phyloP scores from a whole-genome alignment of 1,284 basidiomycete species.

The Austroboletus novae-zelandiae region DNA sequence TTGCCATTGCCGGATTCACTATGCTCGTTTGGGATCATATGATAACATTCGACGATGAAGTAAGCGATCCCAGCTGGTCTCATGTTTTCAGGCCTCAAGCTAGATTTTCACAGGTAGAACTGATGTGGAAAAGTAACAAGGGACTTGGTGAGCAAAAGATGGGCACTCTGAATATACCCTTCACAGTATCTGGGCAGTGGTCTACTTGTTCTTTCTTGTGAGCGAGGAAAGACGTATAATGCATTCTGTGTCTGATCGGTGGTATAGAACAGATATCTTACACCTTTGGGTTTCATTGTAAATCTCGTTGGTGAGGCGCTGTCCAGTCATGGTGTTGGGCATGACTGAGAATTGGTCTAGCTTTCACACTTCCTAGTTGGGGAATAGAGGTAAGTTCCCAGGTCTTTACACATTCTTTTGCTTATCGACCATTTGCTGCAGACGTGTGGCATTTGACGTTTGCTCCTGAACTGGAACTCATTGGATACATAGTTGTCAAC shows the following conservation, averaged over 20 bases:
- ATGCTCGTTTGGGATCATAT: conserved; percentile 48
- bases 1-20: conserved; percentile 40
- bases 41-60: conserved; percentile 43
- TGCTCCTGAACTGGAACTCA: conserved; percentile 1
- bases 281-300: conserved; percentile 43
- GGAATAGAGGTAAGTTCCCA: conserved; percentile 31
- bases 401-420: background rate
- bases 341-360: conserved; percentile 21
- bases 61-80: conserved; percentile 14
- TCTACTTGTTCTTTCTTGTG: conserved; percentile 40
- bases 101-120: conserved; percentile 31
- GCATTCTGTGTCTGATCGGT: background rate
- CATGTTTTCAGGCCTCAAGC: background rate
- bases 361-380: conserved; percentile 37
- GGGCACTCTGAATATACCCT: background rate
- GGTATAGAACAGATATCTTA: conserved; percentile 41
- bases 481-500: conserved; percentile 11
- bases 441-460: conserved; percentile 10
- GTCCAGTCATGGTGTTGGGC: background rate
- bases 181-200: conserved; percentile 23
- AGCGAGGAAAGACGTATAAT: conserved; percentile 7
- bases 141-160: conserved; percentile 29
- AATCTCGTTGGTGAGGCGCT: conserved; percentile 38
- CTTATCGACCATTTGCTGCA: conserved; percentile 1
- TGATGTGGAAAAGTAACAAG: conserved; percentile 39